Base-by-base conservation (phyloP, 331 rosid species). In the Acacia concinna region DNA sequence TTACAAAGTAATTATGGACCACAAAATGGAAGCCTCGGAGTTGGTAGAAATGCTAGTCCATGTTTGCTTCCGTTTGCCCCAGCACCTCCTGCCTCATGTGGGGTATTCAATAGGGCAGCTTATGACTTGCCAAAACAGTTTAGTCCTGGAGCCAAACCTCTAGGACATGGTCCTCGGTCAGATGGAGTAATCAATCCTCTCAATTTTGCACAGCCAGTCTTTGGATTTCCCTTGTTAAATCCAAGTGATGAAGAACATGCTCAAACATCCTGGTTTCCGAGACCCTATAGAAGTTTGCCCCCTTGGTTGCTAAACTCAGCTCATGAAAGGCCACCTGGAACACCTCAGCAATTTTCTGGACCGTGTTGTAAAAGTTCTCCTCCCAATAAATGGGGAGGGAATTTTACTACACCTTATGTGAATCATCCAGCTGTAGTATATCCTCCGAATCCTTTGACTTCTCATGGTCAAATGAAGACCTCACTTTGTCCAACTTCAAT, bases 171-270 rank as follows among this genome's bases (percentile, higher is more conserved):
- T 82, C 79, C 82, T 70, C 88, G 72, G 59, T 71, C 81, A 43
- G 85, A 84, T 5, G 69, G 76, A 52, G 73, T 52, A 15, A 62
- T 88, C 59, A 70, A 72, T 79, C 75, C 88, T 76, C 84, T 51
- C 73, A 74, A 68, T 87, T 79, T 78, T 52, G 30, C 79, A 18
- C 87, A 85, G 56, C 82, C 90, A 63, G 52, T 87, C n/a, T 66
- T 81, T 21, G 88, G 52, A 46, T 87, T 86, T 79, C 91, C 97
- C 52, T 88, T 90, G 81, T 72, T 84, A 65, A 82, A 74, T 68
- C 88, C 90, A 15, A 86, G 82, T 73, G 81, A 75, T 79, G 84
- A 84, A 79, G 91, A 79, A 31, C 81, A 79, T 73, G 85, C 77
- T 52, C 89, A 79, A 63, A 64, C 87, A 51, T 72, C 92, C 64